phyloP scores from a whole-genome alignment of 1,139 yeast species.

The Yamadazyma trypodendri region DNA sequence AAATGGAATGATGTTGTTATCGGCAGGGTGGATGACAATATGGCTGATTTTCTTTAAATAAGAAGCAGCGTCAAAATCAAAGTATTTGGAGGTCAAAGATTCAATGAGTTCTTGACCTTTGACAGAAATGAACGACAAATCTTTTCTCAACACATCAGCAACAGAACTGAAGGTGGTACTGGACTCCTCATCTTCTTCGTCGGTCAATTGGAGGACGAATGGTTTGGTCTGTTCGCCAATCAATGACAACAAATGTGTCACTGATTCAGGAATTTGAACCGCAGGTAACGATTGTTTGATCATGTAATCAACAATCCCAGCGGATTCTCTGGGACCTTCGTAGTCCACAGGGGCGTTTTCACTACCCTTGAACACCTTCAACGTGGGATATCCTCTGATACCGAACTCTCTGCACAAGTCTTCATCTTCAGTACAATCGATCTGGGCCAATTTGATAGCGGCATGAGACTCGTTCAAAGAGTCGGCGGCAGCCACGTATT shows the following conservation, averaged over 20 bases:
- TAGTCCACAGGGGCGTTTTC: slow-evolving; percentile 55
- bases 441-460: slow-evolving; percentile 77
- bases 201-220: slow-evolving; percentile 52
- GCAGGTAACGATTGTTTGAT: slow-evolving; percentile 80
- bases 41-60: slow-evolving; percentile 27
- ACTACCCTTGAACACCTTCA: slow-evolving; percentile 77
- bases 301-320: slow-evolving; percentile 77
- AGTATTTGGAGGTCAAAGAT: slow-evolving; percentile 23
- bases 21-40: slow-evolving; percentile 39
- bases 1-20: slow-evolving; percentile 31
- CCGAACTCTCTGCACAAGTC: slow-evolving; percentile 74
- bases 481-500: slow-evolving; percentile 84
- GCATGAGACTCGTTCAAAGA: slow-evolving; percentile 55
- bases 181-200: slow-evolving; percentile 28
- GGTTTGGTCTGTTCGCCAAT: slow-evolving; percentile 50
- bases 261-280: slow-evolving; percentile 53
- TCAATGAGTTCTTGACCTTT: slow-evolving; percentile 35
- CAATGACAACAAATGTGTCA: slow-evolving; percentile 50
- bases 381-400: slow-evolving; percentile 88
- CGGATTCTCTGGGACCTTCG: slow-evolving; percentile 81
- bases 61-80: slow-evolving; percentile 20
- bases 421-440: slow-evolving; percentile 88
- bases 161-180: slow-evolving; percentile 52
- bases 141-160: slow-evolving; percentile 61
- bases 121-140: slow-evolving; percentile 59